Base-by-base conservation (phyloP, 805 yeast genomes). In the Kodamaea jinghongensis region DNA sequence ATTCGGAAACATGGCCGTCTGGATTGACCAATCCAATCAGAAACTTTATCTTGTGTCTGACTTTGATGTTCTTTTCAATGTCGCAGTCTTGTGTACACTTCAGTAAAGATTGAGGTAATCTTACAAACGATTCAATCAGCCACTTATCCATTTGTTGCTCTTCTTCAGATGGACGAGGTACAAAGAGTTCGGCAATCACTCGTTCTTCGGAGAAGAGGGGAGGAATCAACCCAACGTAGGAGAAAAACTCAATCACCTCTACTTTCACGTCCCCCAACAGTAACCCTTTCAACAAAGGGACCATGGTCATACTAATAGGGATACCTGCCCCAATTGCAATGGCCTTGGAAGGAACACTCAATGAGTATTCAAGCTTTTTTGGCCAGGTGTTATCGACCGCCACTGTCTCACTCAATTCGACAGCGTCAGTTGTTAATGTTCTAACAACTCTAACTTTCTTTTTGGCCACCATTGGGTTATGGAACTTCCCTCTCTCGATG, bases 361-460 rank as follows among this genome's bases (percentile, higher is more conserved):
- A 79, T 2, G 88, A 76, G 59, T 91, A 91, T 54, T 91, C 97
- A 23, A 91, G 87, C 57, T 93, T 93, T 33, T 80, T 70, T 2
- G 98, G 97, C 98, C 98, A 91, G 1, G 90, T 82, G 58, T 91
- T 91, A 55, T 89, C 96, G 23, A 91, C 95, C 0, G 95, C 86
- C 51, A 90, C 86, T 0, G 98, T 87, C 60, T 91, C 97, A 0
- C 95, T 75, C 16, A 89, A 69, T 52, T 93, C 98, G 3, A 86
- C 76, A 1, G 95, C 76, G 59, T 91, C 98, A 0, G 95, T 77
- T 2, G 96, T 81, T 43, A 91, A 65, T 0, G 98, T 91, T 52
- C 99, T 75, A 8, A 93, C 78, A 7, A 93, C 80, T 45, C 96
- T 78, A 2, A 93, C 47, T 52, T 82, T 88, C 60, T 81, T 86